Evolutionary conservation across 2,329 filamentous ascomycete species (phyloP).

Genomic region (Claviceps purpurea): DNA sequence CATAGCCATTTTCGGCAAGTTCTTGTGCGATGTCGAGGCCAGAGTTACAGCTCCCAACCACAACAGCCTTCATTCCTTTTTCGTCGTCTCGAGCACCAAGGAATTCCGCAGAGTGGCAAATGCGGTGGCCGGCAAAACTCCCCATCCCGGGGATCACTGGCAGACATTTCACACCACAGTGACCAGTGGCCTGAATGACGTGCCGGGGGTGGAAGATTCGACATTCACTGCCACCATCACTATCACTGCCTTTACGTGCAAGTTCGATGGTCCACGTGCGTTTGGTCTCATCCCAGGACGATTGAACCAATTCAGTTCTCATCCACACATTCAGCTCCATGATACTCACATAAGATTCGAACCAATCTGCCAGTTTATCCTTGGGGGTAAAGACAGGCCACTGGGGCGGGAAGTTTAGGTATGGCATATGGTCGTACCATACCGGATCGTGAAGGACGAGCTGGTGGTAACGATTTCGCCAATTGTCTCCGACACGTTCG

Average conservation of each 20-base stretch:
- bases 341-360: conserved; percentile 49
- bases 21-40: conserved; percentile 58
- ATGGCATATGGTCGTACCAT: conserved; percentile 48
- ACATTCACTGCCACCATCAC: conserved; percentile 33
- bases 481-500: conserved; percentile 47
- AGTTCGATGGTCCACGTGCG: conserved; percentile 43
- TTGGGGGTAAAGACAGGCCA: conserved; percentile 63
- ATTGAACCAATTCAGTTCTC: conserved; percentile 31
- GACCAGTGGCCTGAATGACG: conserved; percentile 54
- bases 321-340: conserved; percentile 60
- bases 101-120: conserved; percentile 52
- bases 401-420: conserved; percentile 46
- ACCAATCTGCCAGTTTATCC: conserved; percentile 57
- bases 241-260: conserved; percentile 34
- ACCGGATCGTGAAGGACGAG: conserved; percentile 57
- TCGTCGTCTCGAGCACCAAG: conserved; percentile 33
- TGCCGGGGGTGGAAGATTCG: conserved; percentile 48
- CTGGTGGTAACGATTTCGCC: conserved; percentile 48
- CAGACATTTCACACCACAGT: conserved; percentile 51
- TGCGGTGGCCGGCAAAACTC: conserved; percentile 42
- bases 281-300: conserved; percentile 35
- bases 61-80: conserved; percentile 45
- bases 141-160: conserved; percentile 44
- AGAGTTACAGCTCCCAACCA: conserved; percentile 57
- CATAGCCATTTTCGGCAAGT: conserved; percentile 50